A percentile compares a stretch with the other conserved stretches of the same genome.
Conservation (phyloP, 768 basidiomycete genomes). For the Phlebiopsis flavidoalba region DNA sequence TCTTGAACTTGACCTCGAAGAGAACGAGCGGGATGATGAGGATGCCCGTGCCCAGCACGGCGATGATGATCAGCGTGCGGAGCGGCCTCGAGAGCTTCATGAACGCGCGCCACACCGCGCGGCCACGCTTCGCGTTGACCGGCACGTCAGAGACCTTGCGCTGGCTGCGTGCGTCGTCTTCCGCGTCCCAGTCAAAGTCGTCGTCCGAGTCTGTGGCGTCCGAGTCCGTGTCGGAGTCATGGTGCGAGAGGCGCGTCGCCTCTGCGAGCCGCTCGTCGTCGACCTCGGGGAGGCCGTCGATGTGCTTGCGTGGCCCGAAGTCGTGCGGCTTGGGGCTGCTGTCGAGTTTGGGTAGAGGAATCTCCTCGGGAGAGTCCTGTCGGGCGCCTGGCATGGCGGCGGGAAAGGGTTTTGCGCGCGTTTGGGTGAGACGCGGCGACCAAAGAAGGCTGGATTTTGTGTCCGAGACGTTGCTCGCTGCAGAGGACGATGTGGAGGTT, state of each 20-base stretch:
- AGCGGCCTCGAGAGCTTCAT: slow-evolving; percentile 60
- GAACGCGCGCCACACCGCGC: slow-evolving; percentile 58
- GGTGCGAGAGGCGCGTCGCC: slow-evolving; percentile 3
- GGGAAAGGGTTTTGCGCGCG: background rate
- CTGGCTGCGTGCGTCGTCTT: slow-evolving; percentile 35
- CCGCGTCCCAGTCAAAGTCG: slow-evolving; percentile 74
- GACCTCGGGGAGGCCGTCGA: slow-evolving; percentile 4
- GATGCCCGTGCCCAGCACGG: slow-evolving; percentile 54
- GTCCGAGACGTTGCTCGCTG: background rate
- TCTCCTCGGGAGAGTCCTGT: slow-evolving; percentile 7
- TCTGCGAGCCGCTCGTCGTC: slow-evolving; percentile 19
- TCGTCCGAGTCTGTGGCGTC: slow-evolving; percentile 48
- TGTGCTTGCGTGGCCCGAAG: slow-evolving; percentile 3
- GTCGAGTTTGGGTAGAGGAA: slow-evolving; percentile 5
- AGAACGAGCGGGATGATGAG: slow-evolving; percentile 68
- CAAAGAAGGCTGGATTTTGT: background rate
- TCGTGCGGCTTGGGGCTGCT: slow-evolving; percentile 7
- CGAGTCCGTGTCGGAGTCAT: slow-evolving; percentile 13
- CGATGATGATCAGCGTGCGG: slow-evolving; percentile 54
- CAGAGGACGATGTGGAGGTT: background rate
- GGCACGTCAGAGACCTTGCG: slow-evolving; percentile 19
- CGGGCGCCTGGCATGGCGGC: background rate
- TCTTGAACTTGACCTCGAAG: slow-evolving; percentile 55
- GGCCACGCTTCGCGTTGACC: slow-evolving; percentile 54
- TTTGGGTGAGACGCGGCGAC: background rate